phyloP scores from a whole-genome alignment of 202 grass and related monocot genomes.

The Panicum virgatum region DNA sequence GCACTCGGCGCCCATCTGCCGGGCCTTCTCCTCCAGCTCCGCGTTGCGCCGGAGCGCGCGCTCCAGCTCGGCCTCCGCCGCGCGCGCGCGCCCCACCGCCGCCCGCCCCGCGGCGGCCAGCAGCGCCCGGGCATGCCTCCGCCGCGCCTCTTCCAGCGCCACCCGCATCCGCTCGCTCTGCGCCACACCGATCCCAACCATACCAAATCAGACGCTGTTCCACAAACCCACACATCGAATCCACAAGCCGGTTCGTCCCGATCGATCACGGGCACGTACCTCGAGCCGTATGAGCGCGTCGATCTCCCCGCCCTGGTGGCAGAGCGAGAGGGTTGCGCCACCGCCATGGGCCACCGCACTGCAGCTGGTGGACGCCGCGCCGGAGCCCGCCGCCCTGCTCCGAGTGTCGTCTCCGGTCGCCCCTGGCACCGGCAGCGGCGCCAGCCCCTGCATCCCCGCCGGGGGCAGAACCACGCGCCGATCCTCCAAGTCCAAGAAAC shows the following conservation, averaged over 20 bases:
- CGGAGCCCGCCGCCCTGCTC: conserved; percentile 16
- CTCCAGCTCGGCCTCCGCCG: conserved; percentile 47
- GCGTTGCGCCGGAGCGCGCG: conserved; percentile 38
- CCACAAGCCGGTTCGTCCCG: not conserved
- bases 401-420: not conserved
- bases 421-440: not conserved
- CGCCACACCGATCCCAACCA: too few relatives aligned
- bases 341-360: not conserved
- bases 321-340: not conserved
- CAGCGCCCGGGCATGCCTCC: conserved; percentile 35
- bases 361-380: conserved; percentile 44
- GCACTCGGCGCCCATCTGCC: conserved; percentile 43
- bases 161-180: conserved; percentile 51
- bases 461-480: not conserved
- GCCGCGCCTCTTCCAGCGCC: conserved; percentile 45
- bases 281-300: conserved; percentile 50
- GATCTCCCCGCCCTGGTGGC: conserved; percentile 42
- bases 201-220: not conserved
- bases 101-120: conserved; percentile 28
- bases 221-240: not conserved
- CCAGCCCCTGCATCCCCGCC: not conserved
- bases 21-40: conserved; percentile 53
- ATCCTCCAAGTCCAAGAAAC: not conserved
- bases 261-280: conserved; percentile 13
- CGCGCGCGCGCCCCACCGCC: conserved; percentile 3